Base-by-base conservation (phyloP, 331 rosid species). In the Spiraea crenata region DNA sequence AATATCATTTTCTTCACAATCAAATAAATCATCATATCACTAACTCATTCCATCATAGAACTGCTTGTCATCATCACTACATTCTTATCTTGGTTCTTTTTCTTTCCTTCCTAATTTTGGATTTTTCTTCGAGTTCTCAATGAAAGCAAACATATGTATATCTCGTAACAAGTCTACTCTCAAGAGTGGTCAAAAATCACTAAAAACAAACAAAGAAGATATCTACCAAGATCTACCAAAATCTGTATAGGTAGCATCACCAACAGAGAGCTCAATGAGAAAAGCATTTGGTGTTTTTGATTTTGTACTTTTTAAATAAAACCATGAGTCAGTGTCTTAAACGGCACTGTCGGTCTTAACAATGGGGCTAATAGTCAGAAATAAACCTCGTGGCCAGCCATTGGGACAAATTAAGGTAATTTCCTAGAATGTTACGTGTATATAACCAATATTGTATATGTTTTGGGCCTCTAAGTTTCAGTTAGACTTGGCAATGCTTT, bases 161-260 rank as follows among this genome's bases (percentile, higher is more conserved):
- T 20, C 3, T 3, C 34, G 2, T 35, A 58, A 35, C 42, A 58
- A 58, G 61, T 14, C 12, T 6, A 58, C 44, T 38, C 15, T 9
- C 37, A 8, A 13, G 44, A 66, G 40, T 41, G 3, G 5, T 34
- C 41, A 65, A 65, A 63, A 4, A 47, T 39, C 51, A 52, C 51
- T 40, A 51, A 41, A 16, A 49, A 39, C 62, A 52, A 52, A 16
- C 14, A 40, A 39, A 54, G 12, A 54, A 19, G 51, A 69, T 41
- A 14, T 65, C 6, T 70, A 39, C 57, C 45, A 38, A 40, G 56
- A 19, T 65, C 40, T 46, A 6, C 3, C 40, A 7, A 62, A 62
- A 6, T 13, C 41, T 15, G 1, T 68, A 19, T 62, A 45, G 80
- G 61, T 35, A 6, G 50, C 50, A 49, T 64, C 77, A 65, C 10